Base-by-base conservation (phyloP, 805 yeast genomes). In the Tetrapisispora namnaoensis region DNA sequence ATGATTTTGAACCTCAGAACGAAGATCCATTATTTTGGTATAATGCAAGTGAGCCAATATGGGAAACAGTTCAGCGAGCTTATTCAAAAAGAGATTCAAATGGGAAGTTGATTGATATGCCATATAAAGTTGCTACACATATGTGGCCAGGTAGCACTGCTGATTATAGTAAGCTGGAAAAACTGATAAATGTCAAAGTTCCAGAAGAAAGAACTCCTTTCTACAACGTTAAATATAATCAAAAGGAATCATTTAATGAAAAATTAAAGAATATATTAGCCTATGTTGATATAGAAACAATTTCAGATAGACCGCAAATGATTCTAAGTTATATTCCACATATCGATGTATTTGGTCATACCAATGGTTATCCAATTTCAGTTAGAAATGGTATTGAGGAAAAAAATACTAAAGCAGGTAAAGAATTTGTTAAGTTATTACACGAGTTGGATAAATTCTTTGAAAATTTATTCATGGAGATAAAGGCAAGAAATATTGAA, bases 81-180 rank as follows among this genome's bases (percentile, higher is more conserved):
- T 82, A 80, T 6, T 74, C 83, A 22, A 49, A 51, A 27, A 44
- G 41, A 40, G 17, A 49, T 37, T 3, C 42, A 14, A 14, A 35
- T 11, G 43, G 45, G 34, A 22, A 37, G 13, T 9, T 42, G 18
- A 42, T 42, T 13, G 35, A 48, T n/a, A 38, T 45, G 21, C 46
- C 54, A 17, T 54, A 55, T 40, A 54, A 51, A 28, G 55, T 50
- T 1, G 58, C 60, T 22, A 83, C 87, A n/a, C 95, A 89, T 65
- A 89, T 88, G 96, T 90, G 95, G 95, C 96, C 96, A 0, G 96
- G 96, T 1, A 80, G 89, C 50, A 95, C 88, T 56, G 95, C 81
- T 8, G 74, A 75, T 24, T 53, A 46, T 46, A 52, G 53, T 14
- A 22, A 37, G 14, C n/a, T 38, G 16, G 36, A 42, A 4, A 32